Evolutionary conservation across 352 stramenopile species (phyloP).

Genomic region (Globisporangium nodosum): DNA sequence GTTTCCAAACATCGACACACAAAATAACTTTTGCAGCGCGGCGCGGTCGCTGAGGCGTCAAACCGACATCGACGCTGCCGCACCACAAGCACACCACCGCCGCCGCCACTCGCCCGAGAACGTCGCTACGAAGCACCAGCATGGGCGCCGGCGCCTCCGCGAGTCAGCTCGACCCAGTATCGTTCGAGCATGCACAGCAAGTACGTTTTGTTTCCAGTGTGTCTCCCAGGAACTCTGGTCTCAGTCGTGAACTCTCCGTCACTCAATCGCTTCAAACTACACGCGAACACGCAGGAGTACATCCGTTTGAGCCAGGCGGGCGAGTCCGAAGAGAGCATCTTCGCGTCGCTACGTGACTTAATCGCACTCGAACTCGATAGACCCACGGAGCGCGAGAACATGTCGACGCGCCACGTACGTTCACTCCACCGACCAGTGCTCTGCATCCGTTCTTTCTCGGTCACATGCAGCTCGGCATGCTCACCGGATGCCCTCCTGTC

Average conservation of each 20-base stretch:
- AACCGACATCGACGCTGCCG: too few species aligned
- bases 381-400: conserved; percentile 1
- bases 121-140: too few species aligned
- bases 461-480: too few species aligned
- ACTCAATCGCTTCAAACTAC: neutral
- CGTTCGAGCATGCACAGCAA: conserved; percentile 6
- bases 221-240: neutral
- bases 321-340: conserved; percentile 39
- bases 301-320: conserved; percentile 23
- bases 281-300: conserved; percentile 21
- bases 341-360: conserved; percentile 29
- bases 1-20: too few species aligned
- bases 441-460: too few species aligned
- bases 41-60: too few species aligned
- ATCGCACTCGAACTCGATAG: conserved; percentile 18
- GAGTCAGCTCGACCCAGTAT: conserved; percentile 5
- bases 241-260: neutral
- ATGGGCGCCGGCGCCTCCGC: conserved; percentile 12
- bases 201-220: neutral
- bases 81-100: too few species aligned
- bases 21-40: too few species aligned
- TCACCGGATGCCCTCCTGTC: too few species aligned
- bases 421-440: too few species aligned
- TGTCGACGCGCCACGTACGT: conserved; percentile 4
- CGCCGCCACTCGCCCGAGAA: too few species aligned